A percentile compares a stretch with the other conserved stretches of the same genome.
phyloP scores from a whole-genome alignment of 495 filamentous ascomycete genomes.

The Astrocystis sublimbata region DNA sequence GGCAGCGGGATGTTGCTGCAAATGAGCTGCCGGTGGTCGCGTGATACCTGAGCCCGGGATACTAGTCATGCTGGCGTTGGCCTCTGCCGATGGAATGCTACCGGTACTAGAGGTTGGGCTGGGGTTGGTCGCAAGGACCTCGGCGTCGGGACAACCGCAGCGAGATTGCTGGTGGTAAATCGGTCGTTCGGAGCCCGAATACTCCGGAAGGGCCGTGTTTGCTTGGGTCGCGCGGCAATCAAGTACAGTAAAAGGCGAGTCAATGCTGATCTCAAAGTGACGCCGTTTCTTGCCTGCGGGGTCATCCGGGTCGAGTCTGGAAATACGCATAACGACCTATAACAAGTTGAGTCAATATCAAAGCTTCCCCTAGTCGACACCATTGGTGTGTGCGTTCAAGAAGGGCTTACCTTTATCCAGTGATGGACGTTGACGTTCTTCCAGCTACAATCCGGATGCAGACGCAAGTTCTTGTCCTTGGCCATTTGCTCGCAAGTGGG shows the following conservation, averaged over 20 bases:
- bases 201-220: slow-evolving; percentile 86
- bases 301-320: slow-evolving; percentile 78
- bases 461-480: slow-evolving; percentile 67
- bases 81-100: slow-evolving; percentile 27
- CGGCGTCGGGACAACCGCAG: slow-evolving; percentile 78
- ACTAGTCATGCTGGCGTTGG: neutral
- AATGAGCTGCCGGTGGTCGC: slow-evolving; percentile 23
- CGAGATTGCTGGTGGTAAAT: slow-evolving; percentile 52
- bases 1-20: slow-evolving; percentile 26
- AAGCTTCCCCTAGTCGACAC: slow-evolving; percentile 3
- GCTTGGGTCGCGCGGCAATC: slow-evolving; percentile 91
- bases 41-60: slow-evolving; percentile 19
- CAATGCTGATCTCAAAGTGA: slow-evolving; percentile 98
- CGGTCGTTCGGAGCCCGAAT: slow-evolving; percentile 60
- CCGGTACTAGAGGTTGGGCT: slow-evolving; percentile 38
- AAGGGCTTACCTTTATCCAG: slow-evolving; percentile 87
- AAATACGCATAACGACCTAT: slow-evolving; percentile 95
- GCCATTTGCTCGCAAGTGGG: slow-evolving; percentile 91
- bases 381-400: neutral
- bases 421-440: slow-evolving; percentile 95
- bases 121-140: slow-evolving; percentile 42
- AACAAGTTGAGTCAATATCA: slow-evolving; percentile 24
- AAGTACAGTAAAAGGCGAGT: slow-evolving; percentile 94
- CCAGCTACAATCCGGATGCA: slow-evolving; percentile 95
- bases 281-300: slow-evolving; percentile 74